Conservation (phyloP, 768 basidiomycete species). For the Termitomyces sp. region DNA sequence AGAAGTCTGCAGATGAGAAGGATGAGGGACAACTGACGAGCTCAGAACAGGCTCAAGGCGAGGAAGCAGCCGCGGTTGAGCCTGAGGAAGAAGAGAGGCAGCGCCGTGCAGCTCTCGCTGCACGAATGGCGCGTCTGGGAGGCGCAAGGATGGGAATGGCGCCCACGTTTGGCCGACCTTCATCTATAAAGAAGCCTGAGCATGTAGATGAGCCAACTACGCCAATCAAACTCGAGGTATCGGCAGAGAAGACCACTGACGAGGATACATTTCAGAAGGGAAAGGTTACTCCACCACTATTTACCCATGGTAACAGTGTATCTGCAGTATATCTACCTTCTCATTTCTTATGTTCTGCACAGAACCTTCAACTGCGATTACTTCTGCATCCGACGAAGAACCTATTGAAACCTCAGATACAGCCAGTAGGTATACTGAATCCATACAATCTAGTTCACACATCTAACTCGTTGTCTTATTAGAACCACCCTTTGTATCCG, state of each 20-base stretch:
- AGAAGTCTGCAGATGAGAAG: constrained; percentile 6
- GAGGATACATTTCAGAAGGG: constrained; percentile 4
- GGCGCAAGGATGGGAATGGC: constrained; percentile 80
- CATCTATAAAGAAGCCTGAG: constrained; percentile 27
- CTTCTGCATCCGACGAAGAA: constrained; percentile 7
- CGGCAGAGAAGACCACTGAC: constrained; percentile 2
- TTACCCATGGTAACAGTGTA: constrained; percentile 7
- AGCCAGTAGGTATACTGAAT: constrained; percentile 4
- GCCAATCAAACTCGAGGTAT: constrained; percentile 3
- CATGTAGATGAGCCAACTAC: constrained; percentile 20
- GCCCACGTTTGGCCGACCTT: constrained; percentile 56
- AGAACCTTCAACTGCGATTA: constrained; percentile 4
- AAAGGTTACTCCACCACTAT: neutral
- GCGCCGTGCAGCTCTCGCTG: constrained; percentile 81
- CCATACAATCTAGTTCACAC: neutral
- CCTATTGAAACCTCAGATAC: neutral
- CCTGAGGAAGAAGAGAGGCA: constrained; percentile 72
- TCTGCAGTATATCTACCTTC: neutral
- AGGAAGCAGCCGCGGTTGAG: constrained; percentile 30
- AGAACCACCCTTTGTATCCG: constrained; percentile 11
- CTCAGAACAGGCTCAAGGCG: constrained; percentile 17
- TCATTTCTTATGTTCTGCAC: neutral
- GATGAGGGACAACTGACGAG: neutral
- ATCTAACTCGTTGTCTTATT: neutral
- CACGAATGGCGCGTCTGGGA: constrained; percentile 89